Evolutionary conservation across 176 grass and related monocot genomes (phyloP).

Genomic region (Eragrostis nindensis): DNA sequence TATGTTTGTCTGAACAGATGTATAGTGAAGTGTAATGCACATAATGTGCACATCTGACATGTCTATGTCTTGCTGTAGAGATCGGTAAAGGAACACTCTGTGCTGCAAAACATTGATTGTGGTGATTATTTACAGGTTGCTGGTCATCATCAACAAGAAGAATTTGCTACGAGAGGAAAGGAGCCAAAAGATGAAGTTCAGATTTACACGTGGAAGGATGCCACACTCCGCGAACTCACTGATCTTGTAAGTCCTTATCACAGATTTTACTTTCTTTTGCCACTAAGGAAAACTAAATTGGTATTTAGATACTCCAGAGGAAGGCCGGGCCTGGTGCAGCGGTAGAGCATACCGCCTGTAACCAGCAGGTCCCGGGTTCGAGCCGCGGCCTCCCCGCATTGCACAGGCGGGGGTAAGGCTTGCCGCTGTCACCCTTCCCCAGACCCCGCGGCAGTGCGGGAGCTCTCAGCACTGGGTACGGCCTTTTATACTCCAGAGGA

Average conservation of each 20-base stretch:
- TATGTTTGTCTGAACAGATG: neutral
- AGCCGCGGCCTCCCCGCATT: too few species aligned
- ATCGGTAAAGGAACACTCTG: neutral
- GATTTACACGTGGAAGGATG: constrained; percentile 99
- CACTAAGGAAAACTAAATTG: neutral
- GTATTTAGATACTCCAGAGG: neutral
- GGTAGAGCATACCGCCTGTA: too few species aligned
- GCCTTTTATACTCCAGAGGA: neutral
- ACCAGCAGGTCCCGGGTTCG: too few species aligned
- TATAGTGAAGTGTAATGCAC: neutral
- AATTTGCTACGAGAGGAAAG: constrained; percentile 92
- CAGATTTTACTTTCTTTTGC: constrained; percentile 5
- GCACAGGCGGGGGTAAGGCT: too few species aligned
- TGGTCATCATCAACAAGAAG: constrained; percentile 80
- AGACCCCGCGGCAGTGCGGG: too few species aligned
- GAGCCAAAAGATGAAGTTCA: constrained; percentile 99
- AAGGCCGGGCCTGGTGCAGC: too few species aligned
- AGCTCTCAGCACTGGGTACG: too few species aligned
- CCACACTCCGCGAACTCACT: constrained; percentile 84
- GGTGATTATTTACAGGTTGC: constrained; percentile 50
- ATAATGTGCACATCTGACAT: neutral
- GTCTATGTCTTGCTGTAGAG: neutral
- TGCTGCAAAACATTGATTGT: constrained; percentile 16
- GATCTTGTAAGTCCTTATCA: constrained; percentile 66
- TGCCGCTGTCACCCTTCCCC: too few species aligned